Conservation (phyloP, 495 filamentous ascomycete genomes). For the Aspergillus steynii region DNA sequence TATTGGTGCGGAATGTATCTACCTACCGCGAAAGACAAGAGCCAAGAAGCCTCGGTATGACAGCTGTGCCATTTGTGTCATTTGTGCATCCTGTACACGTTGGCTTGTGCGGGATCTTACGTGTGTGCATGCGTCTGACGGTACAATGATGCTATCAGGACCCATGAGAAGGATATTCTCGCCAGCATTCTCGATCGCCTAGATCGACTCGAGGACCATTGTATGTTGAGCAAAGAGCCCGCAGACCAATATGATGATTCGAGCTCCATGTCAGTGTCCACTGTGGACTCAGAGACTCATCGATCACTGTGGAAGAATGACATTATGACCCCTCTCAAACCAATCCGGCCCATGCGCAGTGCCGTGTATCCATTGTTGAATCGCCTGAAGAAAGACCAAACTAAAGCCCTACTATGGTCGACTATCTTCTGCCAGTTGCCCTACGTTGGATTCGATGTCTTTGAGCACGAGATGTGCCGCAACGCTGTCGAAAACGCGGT, state of each 20-base stretch:
- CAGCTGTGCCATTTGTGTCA: no score
- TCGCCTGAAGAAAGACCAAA: slow-evolving; percentile 11
- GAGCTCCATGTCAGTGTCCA: slow-evolving; percentile 9
- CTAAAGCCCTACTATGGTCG: slow-evolving; percentile 10
- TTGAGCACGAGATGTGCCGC: slow-evolving; percentile 14
- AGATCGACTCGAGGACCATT: slow-evolving; percentile 24
- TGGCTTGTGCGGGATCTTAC: neutral
- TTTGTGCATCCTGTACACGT: no score
- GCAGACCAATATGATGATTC: slow-evolving; percentile 3
- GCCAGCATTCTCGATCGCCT: slow-evolving; percentile 18
- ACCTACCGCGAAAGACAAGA: slow-evolving; percentile 19
- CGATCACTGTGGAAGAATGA: neutral
- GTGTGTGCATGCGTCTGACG: neutral
- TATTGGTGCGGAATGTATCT: slow-evolving; percentile 15
- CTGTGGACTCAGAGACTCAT: slow-evolving; percentile 5
- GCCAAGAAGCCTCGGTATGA: slow-evolving; percentile 16
- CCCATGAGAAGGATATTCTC: slow-evolving; percentile 16
- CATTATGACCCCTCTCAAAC: neutral
- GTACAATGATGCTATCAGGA: neutral
- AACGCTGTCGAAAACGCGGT: slow-evolving; percentile 18
- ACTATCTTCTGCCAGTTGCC: slow-evolving; percentile 22
- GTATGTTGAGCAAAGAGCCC: slow-evolving; percentile 7
- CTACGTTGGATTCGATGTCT: slow-evolving; percentile 11
- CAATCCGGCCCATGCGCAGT: neutral
- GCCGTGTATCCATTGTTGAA: slow-evolving; percentile 4